Evolutionary conservation across 2,329 filamentous ascomycete genomes (phyloP), one percentile per base, ranked within the genome.

Genomic region (Colletotrichum orchidophilum): DNA sequence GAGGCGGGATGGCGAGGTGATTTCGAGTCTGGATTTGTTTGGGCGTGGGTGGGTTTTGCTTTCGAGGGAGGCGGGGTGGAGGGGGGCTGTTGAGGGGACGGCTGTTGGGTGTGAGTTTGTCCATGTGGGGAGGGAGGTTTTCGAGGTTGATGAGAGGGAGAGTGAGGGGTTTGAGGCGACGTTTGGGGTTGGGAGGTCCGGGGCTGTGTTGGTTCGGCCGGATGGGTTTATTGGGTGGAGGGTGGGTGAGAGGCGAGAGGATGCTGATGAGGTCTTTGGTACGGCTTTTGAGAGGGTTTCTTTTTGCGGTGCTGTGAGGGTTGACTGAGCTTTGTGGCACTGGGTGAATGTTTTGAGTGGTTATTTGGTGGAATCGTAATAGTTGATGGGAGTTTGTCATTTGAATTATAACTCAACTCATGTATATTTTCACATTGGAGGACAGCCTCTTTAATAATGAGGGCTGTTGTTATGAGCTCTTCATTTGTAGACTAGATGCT

Each of bases 1-100:
- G n/a, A 64, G 3, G 26, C 53, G 24, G 27, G 42, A 21, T 46
- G 18, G 18, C 7, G 26, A 24, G 21, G 21, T 29, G 29, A 35
- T 66, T 6, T 59, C 63, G 39, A 66, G 53, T 21, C 2, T 66
- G 63, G 54, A 27, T 2, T 9, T 66, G 63, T 52, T 66, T 7
- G 21, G 63, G 12, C 27, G 29, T 12, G 78, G 77, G 72, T 54
- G 74, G 74, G 64, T 78, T 77, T 71, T 79, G 76, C 59, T 76
- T 79, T 73, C 81, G 81, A 65, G 82, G 83, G 72, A 83, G 78
- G 60, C 79, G 78, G 35, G 80, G 78, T 65, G 82, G 81, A 18
- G 26, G 27, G 15, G 11, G 5, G 53, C 27, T 8, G 54, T 29
- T 15, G 26, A 27, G 29, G 26, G 29, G n/a, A n/a, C n/a, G n/a